Conservation (phyloP, 1,284 basidiomycete genomes). For the Porogramme epimiltina region DNA sequence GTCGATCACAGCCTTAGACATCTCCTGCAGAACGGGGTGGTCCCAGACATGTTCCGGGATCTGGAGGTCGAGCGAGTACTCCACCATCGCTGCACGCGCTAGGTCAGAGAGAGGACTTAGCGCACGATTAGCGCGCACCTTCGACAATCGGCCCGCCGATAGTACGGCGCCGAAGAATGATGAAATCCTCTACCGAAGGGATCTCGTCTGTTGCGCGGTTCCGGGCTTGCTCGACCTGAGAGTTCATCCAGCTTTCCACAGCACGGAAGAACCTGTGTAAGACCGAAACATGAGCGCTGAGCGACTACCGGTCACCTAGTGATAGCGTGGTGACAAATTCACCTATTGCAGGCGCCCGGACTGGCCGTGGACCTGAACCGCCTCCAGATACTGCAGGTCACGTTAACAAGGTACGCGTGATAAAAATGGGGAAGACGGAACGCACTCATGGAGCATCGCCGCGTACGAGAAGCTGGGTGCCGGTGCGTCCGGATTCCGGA, state of each 20-base stretch:
- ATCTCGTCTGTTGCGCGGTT: slow-evolving; percentile 40
- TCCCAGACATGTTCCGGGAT: slow-evolving; percentile 47
- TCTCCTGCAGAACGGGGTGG: slow-evolving; percentile 39
- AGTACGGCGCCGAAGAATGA: slow-evolving; percentile 43
- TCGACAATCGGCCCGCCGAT: slow-evolving; percentile 49
- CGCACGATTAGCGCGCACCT: slow-evolving; percentile 30
- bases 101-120: not conserved
- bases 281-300: slow-evolving; percentile 13
- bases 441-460: slow-evolving; percentile 44
- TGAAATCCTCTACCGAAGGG: slow-evolving; percentile 45
- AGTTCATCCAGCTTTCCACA: slow-evolving; percentile 40
- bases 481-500: slow-evolving; percentile 33
- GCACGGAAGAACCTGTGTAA: slow-evolving; percentile 40
- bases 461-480: slow-evolving; percentile 42
- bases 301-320: not conserved
- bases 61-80: slow-evolving; percentile 47
- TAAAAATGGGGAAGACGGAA: slow-evolving; percentile 1
- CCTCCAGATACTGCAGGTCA: slow-evolving; percentile 33
- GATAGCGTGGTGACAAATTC: not conserved
- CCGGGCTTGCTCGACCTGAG: slow-evolving; percentile 42
- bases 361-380: slow-evolving; percentile 41
- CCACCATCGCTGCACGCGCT: slow-evolving; percentile 41
- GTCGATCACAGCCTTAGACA: slow-evolving; percentile 48
- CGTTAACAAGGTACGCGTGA: not conserved
- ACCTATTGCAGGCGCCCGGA: slow-evolving; percentile 40